These are phyloP conservation scores for Colletotrichum paranaense DNA, from an alignment of 2,329 filamentous ascomycete genomes.

Conservation along the genomic window DNA sequence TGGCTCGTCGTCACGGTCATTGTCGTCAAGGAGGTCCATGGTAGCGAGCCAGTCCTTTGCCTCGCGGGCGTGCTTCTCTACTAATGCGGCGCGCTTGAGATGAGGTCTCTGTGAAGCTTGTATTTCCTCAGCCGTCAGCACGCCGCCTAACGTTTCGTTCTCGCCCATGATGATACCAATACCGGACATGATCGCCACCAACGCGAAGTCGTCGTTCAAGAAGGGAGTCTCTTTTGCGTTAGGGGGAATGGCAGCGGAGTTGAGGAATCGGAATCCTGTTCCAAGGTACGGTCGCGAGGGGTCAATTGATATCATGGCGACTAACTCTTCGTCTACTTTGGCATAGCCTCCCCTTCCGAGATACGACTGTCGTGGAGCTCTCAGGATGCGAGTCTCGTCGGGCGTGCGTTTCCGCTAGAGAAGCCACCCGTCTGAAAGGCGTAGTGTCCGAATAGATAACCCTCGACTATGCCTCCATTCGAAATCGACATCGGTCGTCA, in stretches of 20 bases:
- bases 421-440: not conserved
- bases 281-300: not conserved
- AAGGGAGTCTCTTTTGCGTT: not conserved
- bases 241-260: not conserved
- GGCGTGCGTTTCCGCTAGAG: slow-evolving; percentile 2
- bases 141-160: not conserved
- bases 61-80: not conserved
- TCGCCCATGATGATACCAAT: slow-evolving; percentile 3
- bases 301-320: not conserved
- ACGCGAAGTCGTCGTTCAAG: not conserved
- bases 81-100: not conserved
- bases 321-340: not conserved
- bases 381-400: not conserved
- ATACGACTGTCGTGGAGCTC: not conserved
- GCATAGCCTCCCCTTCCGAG: not conserved
- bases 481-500: not conserved
- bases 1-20: not conserved
- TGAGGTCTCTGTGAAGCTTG: not conserved
- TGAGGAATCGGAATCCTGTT: not conserved
- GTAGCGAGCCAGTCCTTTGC: not conserved
- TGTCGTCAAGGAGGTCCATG: not conserved
- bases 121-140: not conserved
- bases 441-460: not conserved
- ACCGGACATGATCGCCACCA: slow-evolving; percentile 13
- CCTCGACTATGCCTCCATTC: slow-evolving; percentile 12